Evolutionary conservation across 768 basidiomycete genomes (phyloP), one percentile per base, ranked within the genome.

Genomic region (Rhodotorula kratochvilovae): DNA sequence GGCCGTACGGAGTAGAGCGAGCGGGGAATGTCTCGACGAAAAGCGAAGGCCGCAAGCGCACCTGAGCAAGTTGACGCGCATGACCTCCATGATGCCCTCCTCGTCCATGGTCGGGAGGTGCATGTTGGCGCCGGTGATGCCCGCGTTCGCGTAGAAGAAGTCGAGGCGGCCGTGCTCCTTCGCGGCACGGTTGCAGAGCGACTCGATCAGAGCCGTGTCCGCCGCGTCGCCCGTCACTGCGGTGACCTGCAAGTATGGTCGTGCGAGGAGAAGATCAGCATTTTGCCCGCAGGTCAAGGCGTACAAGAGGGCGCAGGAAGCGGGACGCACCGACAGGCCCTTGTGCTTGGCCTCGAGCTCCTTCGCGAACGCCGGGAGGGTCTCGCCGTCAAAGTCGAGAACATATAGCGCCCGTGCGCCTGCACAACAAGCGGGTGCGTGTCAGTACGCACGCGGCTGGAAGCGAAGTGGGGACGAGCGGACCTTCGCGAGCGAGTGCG

Each of bases 71-170:
- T 97, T 97, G 60, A 96, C 82, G 64, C 89, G 83, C 85, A 94
- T 87, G 27, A 83, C 84, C 61, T 90, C 85, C 84, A 87, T 89
- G 80, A 90, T 94, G 46, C 80, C 81, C 67, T 90, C 87, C 4
- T 85, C 81, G 1, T 87, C 83, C 43, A 58, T 27, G 5, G n/a
- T 15, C 16, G 48, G 35, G 25, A 65, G 45, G 25, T 7, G 8
- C 16, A 61, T 3, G 66, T 68, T 65, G 27, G 21, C 42, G 5
- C 73, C 68, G 23, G 68, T 53, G 19, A 50, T 71, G 15, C 73
- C 76, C 2, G 76, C 93, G 79, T 97, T 96, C 45, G 94, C 94
- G 79, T 93, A 97, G 84, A 96, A 96, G 73, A 94, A 87, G 75
- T 97, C 94, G 21, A 97, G 83, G 69, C 87, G 85, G 16, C 92